Evolutionary conservation across 192 early-diverging fungal genomes (phyloP), one percentile per base, ranked within the genome.

Genomic region (Coemansia sp.): DNA sequence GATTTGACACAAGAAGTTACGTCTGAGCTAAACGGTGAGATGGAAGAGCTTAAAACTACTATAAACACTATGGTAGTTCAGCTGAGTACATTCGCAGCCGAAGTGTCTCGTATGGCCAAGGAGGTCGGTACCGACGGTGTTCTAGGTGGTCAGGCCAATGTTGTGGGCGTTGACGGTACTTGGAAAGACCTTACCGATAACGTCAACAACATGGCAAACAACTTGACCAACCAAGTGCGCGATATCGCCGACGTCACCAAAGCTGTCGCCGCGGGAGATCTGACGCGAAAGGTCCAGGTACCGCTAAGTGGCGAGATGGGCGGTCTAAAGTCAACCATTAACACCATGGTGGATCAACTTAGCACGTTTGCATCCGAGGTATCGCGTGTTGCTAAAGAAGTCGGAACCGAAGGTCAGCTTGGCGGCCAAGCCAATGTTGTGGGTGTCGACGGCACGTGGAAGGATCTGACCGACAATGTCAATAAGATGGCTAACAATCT

Each of bases 31-130:
- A 64, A 72, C 14, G 88, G 88, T 29, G 88, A 90, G 68, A 66
- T 66, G 64, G 56, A 19, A 2, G 57, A 66, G 32, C 57, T 66
- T 1, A 66, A 66, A 24, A 10, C 45, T 0, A 65, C 62, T 14
- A 64, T 64, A 6, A 64, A 64, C 16, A 41, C 39, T 0, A 64
- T 64, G 65, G 65, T 68, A 2, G 65, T 56, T 39, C 65, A 61
- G 66, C 62, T 87, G 2, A 51, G 68, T 7, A 83, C 78, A 1
- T 90, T 90, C 59, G 78, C 83, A 3, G 58, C 79, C 5, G 85
- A 89, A 61, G 89, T 90, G 27, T 83, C 87, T 0, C 85, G 89
- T 52, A 86, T 90, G 0, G 85, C 86, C 48, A 80, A 83, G 18
- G 84, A 87, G 38, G 84, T 87, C 57, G 82, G 85, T 3, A 83